phyloP scores from a whole-genome alignment of 2,329 filamentous ascomycete genomes.

The Xenosphaeropsis pyriputrescens region DNA sequence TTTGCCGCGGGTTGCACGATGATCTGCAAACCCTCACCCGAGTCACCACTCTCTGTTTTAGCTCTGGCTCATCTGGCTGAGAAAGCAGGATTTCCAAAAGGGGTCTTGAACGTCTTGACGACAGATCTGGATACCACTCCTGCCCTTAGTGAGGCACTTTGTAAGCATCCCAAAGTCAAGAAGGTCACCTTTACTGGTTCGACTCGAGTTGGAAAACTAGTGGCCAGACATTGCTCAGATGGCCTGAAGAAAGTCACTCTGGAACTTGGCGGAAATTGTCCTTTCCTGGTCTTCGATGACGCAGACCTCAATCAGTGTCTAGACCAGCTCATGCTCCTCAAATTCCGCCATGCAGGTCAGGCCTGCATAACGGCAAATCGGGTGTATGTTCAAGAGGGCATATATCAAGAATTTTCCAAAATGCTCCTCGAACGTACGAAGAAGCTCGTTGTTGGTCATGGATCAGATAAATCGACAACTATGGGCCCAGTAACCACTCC shows the following conservation, averaged over 20 bases:
- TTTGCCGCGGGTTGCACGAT: slow-evolving; percentile 62
- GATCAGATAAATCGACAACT: slow-evolving; percentile 36
- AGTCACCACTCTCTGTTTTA: slow-evolving; percentile 44
- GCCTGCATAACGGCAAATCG: slow-evolving; percentile 52
- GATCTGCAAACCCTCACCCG: slow-evolving; percentile 58
- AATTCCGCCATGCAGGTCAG: slow-evolving; percentile 46
- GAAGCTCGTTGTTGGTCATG: slow-evolving; percentile 45
- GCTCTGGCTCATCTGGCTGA: slow-evolving; percentile 36
- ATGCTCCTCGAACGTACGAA: slow-evolving; percentile 35
- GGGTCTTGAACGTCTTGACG: slow-evolving; percentile 45
- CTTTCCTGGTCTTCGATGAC: slow-evolving; percentile 50
- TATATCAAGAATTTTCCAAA: slow-evolving; percentile 45
- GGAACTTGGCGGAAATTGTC: slow-evolving; percentile 50
- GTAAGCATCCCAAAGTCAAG: slow-evolving; percentile 40
- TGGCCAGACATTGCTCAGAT: slow-evolving; percentile 42
- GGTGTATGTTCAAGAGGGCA: slow-evolving; percentile 45
- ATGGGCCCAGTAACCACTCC: slow-evolving; percentile 46
- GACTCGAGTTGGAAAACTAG: slow-evolving; percentile 45
- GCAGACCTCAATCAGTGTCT: slow-evolving; percentile 35
- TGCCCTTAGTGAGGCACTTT: slow-evolving; percentile 35
- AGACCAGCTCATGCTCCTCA: slow-evolving; percentile 30
- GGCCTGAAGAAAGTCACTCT: slow-evolving; percentile 50
- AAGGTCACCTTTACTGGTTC: slow-evolving; percentile 48
- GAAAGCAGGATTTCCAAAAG: slow-evolving; percentile 40
- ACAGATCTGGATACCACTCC: slow-evolving; percentile 41